Evolutionary conservation across 75 land plant genomes (phyloP).

Genomic region (Picea glauca): DNA sequence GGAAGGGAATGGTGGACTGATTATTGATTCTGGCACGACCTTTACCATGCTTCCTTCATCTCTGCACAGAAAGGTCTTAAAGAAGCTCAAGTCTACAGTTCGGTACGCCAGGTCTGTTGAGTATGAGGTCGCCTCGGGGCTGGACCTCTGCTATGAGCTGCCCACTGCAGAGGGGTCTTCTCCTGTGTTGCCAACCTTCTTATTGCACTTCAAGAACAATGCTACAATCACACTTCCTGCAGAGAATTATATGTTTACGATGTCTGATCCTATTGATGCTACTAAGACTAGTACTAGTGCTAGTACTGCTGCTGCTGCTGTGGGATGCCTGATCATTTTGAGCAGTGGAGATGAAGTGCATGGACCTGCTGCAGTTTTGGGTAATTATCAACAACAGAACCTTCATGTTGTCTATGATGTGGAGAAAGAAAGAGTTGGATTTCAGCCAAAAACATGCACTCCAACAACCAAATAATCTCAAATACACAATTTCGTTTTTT

Average conservation of each 20-base stretch:
- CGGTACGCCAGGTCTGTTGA: slow-evolving; percentile 25
- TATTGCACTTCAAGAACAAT: slow-evolving; percentile 7
- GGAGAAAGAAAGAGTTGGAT: slow-evolving; percentile 52
- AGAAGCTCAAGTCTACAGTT: slow-evolving; percentile 26
- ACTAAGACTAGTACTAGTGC: background rate
- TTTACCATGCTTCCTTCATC: slow-evolving; percentile 57
- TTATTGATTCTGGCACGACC: slow-evolving; percentile 87
- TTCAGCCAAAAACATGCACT: slow-evolving; percentile 38
- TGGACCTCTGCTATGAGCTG: slow-evolving; percentile 48
- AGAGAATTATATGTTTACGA: slow-evolving; percentile 9
- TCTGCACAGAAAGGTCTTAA: slow-evolving; percentile 25
- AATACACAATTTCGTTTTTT: too few relatives aligned
- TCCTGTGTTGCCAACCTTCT: slow-evolving; percentile 7
- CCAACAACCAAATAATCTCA: background rate
- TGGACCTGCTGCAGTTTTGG: slow-evolving; percentile 20
- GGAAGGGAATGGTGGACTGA: slow-evolving; percentile 65
- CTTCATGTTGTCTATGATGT: slow-evolving; percentile 72
- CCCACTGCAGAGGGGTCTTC: slow-evolving; percentile 7
- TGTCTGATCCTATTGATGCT: background rate
- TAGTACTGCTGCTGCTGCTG: background rate
- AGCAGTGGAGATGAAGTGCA: slow-evolving; percentile 10
- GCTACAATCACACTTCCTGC: slow-evolving; percentile 2
- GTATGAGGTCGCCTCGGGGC: slow-evolving; percentile 37
- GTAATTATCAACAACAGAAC: slow-evolving; percentile 83
- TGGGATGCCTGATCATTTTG: slow-evolving; percentile 6